Percentiles rank a stretch among this genome's conserved stretches.
phyloP scores from a whole-genome alignment of 768 basidiomycete genomes.

The Pleurotus giganteus region DNA sequence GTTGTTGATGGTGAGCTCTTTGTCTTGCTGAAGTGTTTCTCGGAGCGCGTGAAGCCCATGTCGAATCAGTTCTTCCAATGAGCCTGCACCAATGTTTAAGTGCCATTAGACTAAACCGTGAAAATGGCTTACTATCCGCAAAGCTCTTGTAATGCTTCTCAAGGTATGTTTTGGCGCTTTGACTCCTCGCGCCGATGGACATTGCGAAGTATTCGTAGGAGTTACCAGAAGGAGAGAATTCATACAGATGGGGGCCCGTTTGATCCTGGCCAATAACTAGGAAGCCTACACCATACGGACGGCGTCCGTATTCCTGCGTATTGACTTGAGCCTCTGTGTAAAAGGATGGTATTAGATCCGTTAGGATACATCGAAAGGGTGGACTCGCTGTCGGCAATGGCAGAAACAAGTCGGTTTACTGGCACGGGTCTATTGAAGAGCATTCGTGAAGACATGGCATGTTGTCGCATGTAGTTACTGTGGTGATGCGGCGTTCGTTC shows the following conservation, averaged over 20 bases:
- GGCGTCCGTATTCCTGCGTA: conserved; percentile 95
- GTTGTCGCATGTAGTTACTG: conserved; percentile 99
- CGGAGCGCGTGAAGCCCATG: conserved; percentile 95
- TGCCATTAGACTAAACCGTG: not conserved
- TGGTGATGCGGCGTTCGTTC: not conserved
- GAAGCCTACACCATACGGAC: conserved; percentile 98
- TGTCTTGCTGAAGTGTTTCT: conserved; percentile 98
- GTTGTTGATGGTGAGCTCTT: conserved; percentile 89
- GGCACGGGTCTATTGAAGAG: conserved; percentile 93
- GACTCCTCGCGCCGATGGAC: conserved; percentile 97
- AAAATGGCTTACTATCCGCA: conserved; percentile 63
- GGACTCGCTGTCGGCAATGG: conserved; percentile 89
- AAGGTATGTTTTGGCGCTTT: conserved; percentile 97
- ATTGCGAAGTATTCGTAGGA: conserved; percentile 98
- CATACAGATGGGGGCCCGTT: conserved; percentile 96
- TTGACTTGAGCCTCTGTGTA: conserved; percentile 94
- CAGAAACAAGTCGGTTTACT: conserved; percentile 87
- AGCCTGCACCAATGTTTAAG: conserved; percentile 43
- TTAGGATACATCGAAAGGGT: not conserved
- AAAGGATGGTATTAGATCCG: not conserved
- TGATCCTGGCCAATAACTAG: conserved; percentile 96
- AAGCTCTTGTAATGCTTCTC: conserved; percentile 93
- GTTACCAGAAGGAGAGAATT: conserved; percentile 97
- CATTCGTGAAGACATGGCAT: conserved; percentile 96
- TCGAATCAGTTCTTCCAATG: conserved; percentile 82